Conservation (phyloP, 2,329 filamentous ascomycete species). For the Fusarium algeriense region DNA sequence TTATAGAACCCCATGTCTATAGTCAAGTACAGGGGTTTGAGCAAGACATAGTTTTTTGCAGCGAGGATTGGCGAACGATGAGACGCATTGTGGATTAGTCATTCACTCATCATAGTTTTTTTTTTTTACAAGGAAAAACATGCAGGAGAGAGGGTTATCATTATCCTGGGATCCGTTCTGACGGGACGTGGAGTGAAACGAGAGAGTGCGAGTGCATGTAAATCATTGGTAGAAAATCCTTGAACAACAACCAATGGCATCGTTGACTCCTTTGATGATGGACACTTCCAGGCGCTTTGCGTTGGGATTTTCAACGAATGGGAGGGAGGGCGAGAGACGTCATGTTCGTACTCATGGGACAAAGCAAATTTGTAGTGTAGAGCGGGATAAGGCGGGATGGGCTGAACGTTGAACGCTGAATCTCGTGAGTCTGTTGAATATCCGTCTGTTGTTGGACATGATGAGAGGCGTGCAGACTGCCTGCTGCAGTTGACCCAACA, state of each 20-base stretch:
- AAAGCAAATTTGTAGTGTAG: slow-evolving; percentile 29
- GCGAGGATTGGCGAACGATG: slow-evolving; percentile 45
- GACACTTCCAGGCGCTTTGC: slow-evolving; percentile 43
- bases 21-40: slow-evolving; percentile 22
- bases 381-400: slow-evolving; percentile 20
- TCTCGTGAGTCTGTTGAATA: background rate
- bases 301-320: slow-evolving; percentile 41
- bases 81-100: slow-evolving; percentile 30
- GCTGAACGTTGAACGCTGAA: slow-evolving; percentile 5
- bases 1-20: slow-evolving; percentile 43
- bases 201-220: slow-evolving; percentile 16
- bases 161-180: slow-evolving; percentile 32
- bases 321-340: slow-evolving; percentile 2
- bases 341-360: slow-evolving; percentile 7
- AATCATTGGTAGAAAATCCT: slow-evolving; percentile 45
- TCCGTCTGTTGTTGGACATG: background rate
- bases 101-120: slow-evolving; percentile 17
- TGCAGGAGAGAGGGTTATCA: slow-evolving; percentile 37
- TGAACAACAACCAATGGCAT: slow-evolving; percentile 38
- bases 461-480: slow-evolving; percentile 2
- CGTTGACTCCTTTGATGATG: slow-evolving; percentile 15
- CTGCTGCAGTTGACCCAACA: background rate
- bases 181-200: slow-evolving; percentile 43
- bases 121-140: slow-evolving; percentile 37
- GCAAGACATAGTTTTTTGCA: slow-evolving; percentile 26